These are phyloP conservation scores for Biscutella auriculata DNA, from an alignment of 441 rosid species.

Conservation along the genomic window DNA sequence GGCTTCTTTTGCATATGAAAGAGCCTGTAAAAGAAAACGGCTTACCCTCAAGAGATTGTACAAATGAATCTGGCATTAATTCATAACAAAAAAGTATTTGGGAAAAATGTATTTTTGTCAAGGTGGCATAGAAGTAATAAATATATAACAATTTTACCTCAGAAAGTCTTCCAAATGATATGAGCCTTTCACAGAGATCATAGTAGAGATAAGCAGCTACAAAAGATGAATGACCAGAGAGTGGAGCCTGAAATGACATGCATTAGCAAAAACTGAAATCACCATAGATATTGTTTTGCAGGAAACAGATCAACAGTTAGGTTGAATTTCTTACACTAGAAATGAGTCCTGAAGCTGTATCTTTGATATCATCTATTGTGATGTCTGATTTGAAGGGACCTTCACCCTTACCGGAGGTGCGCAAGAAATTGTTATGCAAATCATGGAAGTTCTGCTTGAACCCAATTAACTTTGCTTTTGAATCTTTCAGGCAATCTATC, in stretches of 20 bases:
- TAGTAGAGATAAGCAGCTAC: slow-evolving; percentile 69
- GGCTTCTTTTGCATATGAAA: slow-evolving; percentile 75
- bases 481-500: slow-evolving; percentile 56
- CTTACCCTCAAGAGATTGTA: slow-evolving; percentile 10
- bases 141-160: slow-evolving; percentile 47
- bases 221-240: slow-evolving; percentile 37
- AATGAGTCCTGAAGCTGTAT: slow-evolving; percentile 44
- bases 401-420: slow-evolving; percentile 21
- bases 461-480: slow-evolving; percentile 45
- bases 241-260: slow-evolving; percentile 38
- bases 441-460: slow-evolving; percentile 47
- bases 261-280: slow-evolving; percentile 8
- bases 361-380: slow-evolving; percentile 44
- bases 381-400: slow-evolving; percentile 23
- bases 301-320: neutral
- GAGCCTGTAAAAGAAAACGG: slow-evolving; percentile 44
- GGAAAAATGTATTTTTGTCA: slow-evolving; percentile 8
- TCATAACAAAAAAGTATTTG: neutral
- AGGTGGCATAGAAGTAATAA: too few relatives aligned
- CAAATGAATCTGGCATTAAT: slow-evolving; percentile 4
- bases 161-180: slow-evolving; percentile 44
- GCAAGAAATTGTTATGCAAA: slow-evolving; percentile 20
- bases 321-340: slow-evolving; percentile 44
- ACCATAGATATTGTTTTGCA: neutral
- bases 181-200: slow-evolving; percentile 66